These are phyloP conservation scores for Pseudogymnoascus sp. DNA, from an alignment of 2,329 filamentous ascomycete species.

Conservation along the genomic window DNA sequence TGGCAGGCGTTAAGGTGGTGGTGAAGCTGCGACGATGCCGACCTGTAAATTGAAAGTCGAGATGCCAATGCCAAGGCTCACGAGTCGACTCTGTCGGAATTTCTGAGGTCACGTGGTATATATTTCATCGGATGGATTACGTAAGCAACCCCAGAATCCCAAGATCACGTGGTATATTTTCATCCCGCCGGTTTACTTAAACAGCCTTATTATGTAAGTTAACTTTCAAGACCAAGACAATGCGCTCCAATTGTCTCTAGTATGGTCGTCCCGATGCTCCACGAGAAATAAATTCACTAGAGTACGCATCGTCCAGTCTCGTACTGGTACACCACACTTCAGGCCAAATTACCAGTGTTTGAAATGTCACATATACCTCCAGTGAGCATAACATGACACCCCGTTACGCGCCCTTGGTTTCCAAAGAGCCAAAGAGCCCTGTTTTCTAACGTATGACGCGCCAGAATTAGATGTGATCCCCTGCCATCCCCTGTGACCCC, in stretches of 20 bases:
- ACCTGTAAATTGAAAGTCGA: constrained; percentile 7
- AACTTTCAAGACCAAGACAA: neutral
- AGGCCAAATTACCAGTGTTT: neutral
- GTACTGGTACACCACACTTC: neutral
- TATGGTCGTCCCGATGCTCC: neutral
- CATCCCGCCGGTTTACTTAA: too few relatives aligned
- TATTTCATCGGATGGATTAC: neutral
- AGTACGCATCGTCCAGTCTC: neutral
- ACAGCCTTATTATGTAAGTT: neutral
- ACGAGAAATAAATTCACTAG: neutral
- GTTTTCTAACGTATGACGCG: constrained; percentile 8
- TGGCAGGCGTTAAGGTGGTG: neutral
- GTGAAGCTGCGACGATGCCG: neutral
- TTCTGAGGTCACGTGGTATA: neutral
- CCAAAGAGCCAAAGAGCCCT: constrained; percentile 8
- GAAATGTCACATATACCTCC: neutral
- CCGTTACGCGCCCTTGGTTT: constrained; percentile 7
- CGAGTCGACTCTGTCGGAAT: neutral
- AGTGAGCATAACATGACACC: constrained; percentile 6
- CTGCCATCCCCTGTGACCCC: neutral
- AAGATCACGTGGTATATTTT: neutral
- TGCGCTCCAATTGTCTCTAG: neutral
- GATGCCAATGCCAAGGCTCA: constrained; percentile 2
- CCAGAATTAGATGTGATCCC: constrained; percentile 6
- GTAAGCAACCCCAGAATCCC: neutral